Conservation (phyloP, 2,329 filamentous ascomycete species). For the Clonostachys sp. region DNA sequence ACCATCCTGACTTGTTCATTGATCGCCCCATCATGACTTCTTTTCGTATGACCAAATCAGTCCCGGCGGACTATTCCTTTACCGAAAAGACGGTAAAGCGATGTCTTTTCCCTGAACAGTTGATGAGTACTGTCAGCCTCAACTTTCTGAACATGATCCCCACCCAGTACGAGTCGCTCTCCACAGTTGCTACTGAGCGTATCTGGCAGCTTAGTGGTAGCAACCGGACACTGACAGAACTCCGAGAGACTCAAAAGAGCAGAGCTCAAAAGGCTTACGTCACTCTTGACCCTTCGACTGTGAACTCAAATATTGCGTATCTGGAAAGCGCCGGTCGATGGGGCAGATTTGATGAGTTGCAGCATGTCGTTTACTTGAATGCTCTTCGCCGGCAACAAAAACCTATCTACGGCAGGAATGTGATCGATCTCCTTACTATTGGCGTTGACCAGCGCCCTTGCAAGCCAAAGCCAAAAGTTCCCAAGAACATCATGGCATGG, state of each 20-base stretch:
- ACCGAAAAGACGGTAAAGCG: conserved; percentile 68
- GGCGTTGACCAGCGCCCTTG: conserved; percentile 54
- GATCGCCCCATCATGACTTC: conserved; percentile 96
- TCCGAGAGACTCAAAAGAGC: conserved; percentile 66
- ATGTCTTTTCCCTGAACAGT: conserved; percentile 56
- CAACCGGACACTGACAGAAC: conserved; percentile 62
- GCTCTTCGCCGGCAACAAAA: conserved; percentile 73
- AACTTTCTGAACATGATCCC: conserved; percentile 78
- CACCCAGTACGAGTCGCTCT: conserved; percentile 63
- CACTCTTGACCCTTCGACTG: conserved; percentile 59
- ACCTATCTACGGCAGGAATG: conserved; percentile 74
- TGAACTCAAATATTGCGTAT: conserved; percentile 65
- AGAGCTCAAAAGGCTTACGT: conserved; percentile 52
- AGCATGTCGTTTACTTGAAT: conserved; percentile 77
- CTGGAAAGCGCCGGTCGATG: conserved; percentile 68
- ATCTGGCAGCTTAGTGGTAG: conserved; percentile 62
- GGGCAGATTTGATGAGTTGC: conserved; percentile 71
- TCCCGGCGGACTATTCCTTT: conserved; percentile 67
- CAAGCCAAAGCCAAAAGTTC: conserved; percentile 54
- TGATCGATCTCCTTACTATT: conserved; percentile 72
- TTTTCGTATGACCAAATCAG: conserved; percentile 82
- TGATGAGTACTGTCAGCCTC: conserved; percentile 63
- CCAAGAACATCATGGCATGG: conserved; percentile 66
- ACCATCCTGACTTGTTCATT: conserved; percentile 95
- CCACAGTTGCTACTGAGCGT: conserved; percentile 44